phyloP scores from a whole-genome alignment of 140 eudicot species.

The Erigeron philadelphicus region DNA sequence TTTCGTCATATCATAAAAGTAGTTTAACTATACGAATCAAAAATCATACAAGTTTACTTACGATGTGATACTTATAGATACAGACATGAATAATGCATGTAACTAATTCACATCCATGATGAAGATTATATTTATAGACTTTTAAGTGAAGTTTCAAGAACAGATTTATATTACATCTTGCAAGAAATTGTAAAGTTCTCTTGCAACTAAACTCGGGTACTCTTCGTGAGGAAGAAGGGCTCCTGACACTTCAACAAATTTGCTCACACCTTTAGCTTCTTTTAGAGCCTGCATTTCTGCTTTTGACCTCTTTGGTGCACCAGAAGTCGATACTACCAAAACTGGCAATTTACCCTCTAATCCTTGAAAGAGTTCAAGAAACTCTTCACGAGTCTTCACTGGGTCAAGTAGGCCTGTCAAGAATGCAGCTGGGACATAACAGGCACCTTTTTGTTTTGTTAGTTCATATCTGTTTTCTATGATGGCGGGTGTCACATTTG shows the following conservation, averaged over 20 bases:
- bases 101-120: no score
- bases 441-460: conserved; percentile 75
- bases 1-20: no score
- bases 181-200: conserved; percentile 69
- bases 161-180: conserved; percentile 32
- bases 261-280: conserved; percentile 82
- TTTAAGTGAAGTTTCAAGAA: no score
- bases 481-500: conserved; percentile 68
- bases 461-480: conserved; percentile 72
- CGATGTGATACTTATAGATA: no score
- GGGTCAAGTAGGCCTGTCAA: conserved; percentile 90
- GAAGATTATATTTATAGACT: no score
- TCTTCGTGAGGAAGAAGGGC: conserved; percentile 97
- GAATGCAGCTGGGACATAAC: conserved; percentile 93
- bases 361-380: conserved; percentile 53
- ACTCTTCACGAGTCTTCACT: conserved; percentile 75
- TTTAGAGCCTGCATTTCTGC: conserved; percentile 93
- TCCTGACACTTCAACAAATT: conserved; percentile 86
- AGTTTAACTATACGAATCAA: no score
- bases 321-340: conserved; percentile 61
- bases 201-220: conserved; percentile 67
- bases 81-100: no score
- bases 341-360: conserved; percentile 59
- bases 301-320: conserved; percentile 90
- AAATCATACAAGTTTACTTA: no score